Evolutionary conservation across 2,329 filamentous ascomycete genomes (phyloP).

Genomic region (Bisporella sp.): DNA sequence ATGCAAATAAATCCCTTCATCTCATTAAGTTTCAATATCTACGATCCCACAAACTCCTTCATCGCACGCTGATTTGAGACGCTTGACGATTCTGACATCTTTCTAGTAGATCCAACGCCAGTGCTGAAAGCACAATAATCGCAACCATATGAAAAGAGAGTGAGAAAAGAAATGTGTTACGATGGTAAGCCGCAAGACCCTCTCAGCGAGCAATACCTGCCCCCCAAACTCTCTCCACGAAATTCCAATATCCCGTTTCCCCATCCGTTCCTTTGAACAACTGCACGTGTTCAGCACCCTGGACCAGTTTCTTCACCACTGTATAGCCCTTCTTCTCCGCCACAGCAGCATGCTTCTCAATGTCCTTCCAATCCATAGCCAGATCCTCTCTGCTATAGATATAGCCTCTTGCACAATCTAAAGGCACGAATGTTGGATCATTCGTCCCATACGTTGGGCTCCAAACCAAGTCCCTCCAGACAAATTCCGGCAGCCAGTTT

Average conservation of each 20-base stretch:
- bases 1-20: no score
- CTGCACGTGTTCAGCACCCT: constrained; percentile 20
- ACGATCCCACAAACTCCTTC: no score
- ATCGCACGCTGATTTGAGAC: no score
- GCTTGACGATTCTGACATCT: no score
- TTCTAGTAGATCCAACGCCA: no score
- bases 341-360: constrained; percentile 8
- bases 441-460: constrained; percentile 14
- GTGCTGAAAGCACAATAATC: no score
- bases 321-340: constrained; percentile 15
- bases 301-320: constrained; percentile 14
- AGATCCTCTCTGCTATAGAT: constrained; percentile 22
- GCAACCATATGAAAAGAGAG: no score
- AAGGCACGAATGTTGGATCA: constrained; percentile 10
- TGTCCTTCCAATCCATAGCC: constrained; percentile 6
- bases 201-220: no score
- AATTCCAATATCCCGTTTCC: constrained; percentile 21
- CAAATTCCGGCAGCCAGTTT: constrained; percentile 17
- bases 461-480: constrained; percentile 21
- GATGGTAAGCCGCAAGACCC: no score
- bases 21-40: no score
- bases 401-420: constrained; percentile 14
- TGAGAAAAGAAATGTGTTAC: no score
- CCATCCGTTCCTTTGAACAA: constrained; percentile 19
- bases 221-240: constrained; percentile 16